These are phyloP conservation scores for Verbena officinalis DNA, from an alignment of 257 asterid genomes.

Conservation along the genomic window DNA sequence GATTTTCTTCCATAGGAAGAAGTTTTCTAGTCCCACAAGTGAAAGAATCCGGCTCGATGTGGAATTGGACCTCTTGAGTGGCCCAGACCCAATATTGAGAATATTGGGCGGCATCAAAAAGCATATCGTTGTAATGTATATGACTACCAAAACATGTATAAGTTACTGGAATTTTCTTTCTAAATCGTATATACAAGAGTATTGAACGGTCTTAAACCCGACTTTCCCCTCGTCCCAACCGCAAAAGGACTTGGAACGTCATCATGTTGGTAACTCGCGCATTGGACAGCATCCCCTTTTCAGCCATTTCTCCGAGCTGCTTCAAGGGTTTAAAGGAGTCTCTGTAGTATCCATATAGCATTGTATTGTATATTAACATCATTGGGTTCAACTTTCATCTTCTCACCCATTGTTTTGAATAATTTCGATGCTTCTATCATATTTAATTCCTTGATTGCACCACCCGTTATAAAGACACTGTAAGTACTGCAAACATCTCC, in stretches of 20 bases:
- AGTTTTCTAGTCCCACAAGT: too few relatives aligned
- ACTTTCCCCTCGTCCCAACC: constrained; percentile 62
- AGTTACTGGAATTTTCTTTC: constrained; percentile 23
- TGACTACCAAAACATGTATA: constrained; percentile 16
- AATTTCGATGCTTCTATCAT: constrained; percentile 77
- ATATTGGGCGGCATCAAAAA: too few relatives aligned
- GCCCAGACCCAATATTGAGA: too few relatives aligned
- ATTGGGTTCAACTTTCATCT: constrained; percentile 52
- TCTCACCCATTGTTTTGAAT: constrained; percentile 55
- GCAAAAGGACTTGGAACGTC: constrained; percentile 58
- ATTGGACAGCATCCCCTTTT: constrained; percentile 62
- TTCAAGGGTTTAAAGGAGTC: constrained; percentile 70
- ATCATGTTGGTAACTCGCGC: constrained; percentile 65
- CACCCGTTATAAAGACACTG: constrained; percentile 71
- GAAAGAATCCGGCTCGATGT: too few relatives aligned
- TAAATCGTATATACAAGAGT: constrained; percentile 33
- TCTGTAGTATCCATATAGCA: constrained; percentile 70
- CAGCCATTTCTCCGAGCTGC: constrained; percentile 61
- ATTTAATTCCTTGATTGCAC: constrained; percentile 66
- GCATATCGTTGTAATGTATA: too few relatives aligned
- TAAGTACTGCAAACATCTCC: constrained; percentile 70
- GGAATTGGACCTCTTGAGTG: too few relatives aligned
- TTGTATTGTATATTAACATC: constrained; percentile 64
- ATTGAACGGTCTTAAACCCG: constrained; percentile 48
- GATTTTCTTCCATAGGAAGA: too few relatives aligned